phyloP scores from a whole-genome alignment of 192 early-diverging fungal genomes.

The Podila minutissima region DNA sequence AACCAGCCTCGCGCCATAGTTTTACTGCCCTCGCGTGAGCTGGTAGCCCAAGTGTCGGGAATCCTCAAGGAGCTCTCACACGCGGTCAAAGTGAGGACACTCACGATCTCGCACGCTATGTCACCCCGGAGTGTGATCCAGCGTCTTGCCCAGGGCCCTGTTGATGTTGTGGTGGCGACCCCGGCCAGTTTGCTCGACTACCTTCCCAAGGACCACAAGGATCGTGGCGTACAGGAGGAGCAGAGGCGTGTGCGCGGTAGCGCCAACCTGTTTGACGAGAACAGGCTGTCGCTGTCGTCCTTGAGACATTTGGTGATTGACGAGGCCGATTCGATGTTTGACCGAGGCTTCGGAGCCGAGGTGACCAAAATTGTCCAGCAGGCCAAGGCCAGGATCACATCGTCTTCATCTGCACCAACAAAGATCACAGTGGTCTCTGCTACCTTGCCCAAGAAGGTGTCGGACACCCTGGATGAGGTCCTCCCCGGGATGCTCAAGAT shows the following conservation, averaged over 20 bases:
- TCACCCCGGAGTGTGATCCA: constrained; percentile 57
- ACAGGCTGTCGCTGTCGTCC: constrained; percentile 67
- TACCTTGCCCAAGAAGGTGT: constrained; percentile 76
- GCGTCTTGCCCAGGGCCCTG: constrained; percentile 64
- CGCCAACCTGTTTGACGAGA: constrained; percentile 31
- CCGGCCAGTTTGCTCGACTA: constrained; percentile 77
- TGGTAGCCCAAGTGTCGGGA: constrained; percentile 80
- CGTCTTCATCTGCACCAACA: constrained; percentile 15
- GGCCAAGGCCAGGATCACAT: constrained; percentile 15
- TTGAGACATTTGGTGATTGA: constrained; percentile 84
- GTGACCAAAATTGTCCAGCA: constrained; percentile 63
- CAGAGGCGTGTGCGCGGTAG: constrained; percentile 18
- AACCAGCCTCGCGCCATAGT: constrained; percentile 86
- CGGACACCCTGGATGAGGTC: constrained; percentile 59
- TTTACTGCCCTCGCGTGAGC: constrained; percentile 88
- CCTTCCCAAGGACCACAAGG: constrained; percentile 15
- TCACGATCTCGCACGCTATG: constrained; percentile 67
- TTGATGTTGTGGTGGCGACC: constrained; percentile 89
- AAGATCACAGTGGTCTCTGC: constrained; percentile 75
- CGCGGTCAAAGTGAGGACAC: constrained; percentile 69
- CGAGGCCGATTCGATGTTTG: constrained; percentile 95
- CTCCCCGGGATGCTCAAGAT: constrained; percentile 73
- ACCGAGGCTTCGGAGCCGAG: constrained; percentile 78
- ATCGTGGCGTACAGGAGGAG: neutral
- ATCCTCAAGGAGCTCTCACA: constrained; percentile 82